These are phyloP conservation scores for Suillus subluteus DNA, from an alignment of 768 basidiomycete species.

Conservation along the genomic window DNA sequence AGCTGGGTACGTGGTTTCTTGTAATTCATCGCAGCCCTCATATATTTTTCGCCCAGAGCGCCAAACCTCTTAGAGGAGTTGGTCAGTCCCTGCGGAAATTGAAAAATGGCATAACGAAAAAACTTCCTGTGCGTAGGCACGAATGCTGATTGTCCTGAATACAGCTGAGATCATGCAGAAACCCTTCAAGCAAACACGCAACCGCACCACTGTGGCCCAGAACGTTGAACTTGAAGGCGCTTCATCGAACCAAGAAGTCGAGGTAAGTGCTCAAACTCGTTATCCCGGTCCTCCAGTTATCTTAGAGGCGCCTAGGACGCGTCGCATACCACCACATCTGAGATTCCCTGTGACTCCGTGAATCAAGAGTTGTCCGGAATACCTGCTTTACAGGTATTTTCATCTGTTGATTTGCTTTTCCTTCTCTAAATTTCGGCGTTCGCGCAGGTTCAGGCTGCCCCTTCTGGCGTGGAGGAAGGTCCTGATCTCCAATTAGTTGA, in stretches of 20 bases:
- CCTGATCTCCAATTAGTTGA: not conserved
- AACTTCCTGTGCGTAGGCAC: not conserved
- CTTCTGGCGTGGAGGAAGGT: not conserved
- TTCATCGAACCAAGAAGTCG: not conserved
- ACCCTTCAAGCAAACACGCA: not conserved
- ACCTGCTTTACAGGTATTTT: not conserved
- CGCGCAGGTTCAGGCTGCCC: not conserved
- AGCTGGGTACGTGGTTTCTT: not conserved
- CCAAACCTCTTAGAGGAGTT: not conserved
- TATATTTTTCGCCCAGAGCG: not conserved
- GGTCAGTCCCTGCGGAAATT: not conserved
- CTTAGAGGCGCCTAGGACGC: too few relatives aligned
- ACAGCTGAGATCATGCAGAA: not conserved
- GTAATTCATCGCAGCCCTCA: not conserved
- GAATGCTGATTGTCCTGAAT: not conserved
- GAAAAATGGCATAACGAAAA: not conserved
- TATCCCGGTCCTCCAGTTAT: too few relatives aligned
- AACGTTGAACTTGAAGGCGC: not conserved
- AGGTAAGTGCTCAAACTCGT: not conserved
- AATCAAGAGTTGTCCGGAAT: not conserved
- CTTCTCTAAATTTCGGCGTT: not conserved
- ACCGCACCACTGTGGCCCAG: not conserved
- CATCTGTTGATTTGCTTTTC: not conserved
- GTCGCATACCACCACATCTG: too few relatives aligned
- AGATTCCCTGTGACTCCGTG: too few relatives aligned